Evolutionary conservation across 2,329 filamentous ascomycete species (phyloP).

Genomic region (Bipolaris zeicola): DNA sequence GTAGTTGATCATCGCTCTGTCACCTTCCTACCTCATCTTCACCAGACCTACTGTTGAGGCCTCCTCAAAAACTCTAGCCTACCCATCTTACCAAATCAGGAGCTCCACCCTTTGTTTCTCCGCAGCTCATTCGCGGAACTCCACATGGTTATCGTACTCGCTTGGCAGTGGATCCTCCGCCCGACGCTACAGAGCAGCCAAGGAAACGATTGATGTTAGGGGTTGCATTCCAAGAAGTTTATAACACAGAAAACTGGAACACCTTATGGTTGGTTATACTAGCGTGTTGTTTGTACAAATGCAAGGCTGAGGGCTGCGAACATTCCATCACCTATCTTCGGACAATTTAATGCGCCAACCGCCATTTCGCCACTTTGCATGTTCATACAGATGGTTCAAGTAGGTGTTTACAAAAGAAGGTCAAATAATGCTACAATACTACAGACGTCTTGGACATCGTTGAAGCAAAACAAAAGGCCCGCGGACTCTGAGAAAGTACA

Average conservation of each 20-base stretch:
- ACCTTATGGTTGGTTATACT: neutral
- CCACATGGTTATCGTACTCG: constrained; percentile 3
- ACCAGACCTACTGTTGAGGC: constrained; percentile 3
- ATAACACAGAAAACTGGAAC: neutral
- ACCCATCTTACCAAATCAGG: constrained; percentile 10
- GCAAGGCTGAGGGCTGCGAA: constrained; percentile 20
- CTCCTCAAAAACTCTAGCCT: constrained; percentile 1
- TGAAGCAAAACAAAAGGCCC: no score
- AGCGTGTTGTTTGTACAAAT: neutral
- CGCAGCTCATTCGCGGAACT: constrained; percentile 23
- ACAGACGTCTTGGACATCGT: no score
- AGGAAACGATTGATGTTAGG: constrained; percentile 10
- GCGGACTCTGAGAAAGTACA: no score
- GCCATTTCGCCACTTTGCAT: constrained; percentile 13
- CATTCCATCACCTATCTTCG: constrained; percentile 8
- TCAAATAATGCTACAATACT: no score
- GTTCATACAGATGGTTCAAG: neutral
- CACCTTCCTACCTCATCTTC: constrained; percentile 3
- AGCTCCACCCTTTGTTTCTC: neutral
- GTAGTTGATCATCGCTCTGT: neutral
- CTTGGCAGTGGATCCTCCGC: constrained; percentile 18
- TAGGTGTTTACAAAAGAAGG: no score
- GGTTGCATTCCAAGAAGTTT: neutral
- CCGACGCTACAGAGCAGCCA: constrained; percentile 9
- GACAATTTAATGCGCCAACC: constrained; percentile 18